Percentiles rank a stretch among this genome's conserved stretches.
Conservation (phyloP, 768 basidiomycete species). For the Multifurca ochricompacta region DNA sequence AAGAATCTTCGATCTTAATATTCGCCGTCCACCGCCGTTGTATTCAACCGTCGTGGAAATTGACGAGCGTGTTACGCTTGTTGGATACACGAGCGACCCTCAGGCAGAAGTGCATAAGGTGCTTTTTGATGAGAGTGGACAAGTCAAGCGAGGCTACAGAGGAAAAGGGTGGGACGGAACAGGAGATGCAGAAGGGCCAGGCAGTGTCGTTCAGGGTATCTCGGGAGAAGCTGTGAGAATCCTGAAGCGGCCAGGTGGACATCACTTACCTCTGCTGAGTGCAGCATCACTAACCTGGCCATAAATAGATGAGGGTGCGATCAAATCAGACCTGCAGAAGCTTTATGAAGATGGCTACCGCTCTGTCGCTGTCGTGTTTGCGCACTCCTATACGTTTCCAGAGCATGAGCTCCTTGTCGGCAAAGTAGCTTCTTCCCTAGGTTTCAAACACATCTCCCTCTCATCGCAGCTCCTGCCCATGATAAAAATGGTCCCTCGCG, state of each 20-base stretch:
- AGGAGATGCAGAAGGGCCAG: constrained; percentile 68
- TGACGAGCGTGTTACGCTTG: constrained; percentile 90
- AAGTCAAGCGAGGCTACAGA: constrained; percentile 56
- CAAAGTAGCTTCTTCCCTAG: constrained; percentile 62
- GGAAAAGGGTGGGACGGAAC: constrained; percentile 71
- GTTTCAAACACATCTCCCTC: constrained; percentile 87
- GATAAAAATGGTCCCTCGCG: constrained; percentile 94
- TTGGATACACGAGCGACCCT: constrained; percentile 90
- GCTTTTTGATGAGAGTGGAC: constrained; percentile 67
- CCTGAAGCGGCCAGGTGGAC: constrained; percentile 58
- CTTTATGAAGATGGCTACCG: constrained; percentile 80
- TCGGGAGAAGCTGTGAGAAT: constrained; percentile 89
- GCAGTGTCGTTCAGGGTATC: constrained; percentile 71
- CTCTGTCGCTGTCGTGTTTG: constrained; percentile 81
- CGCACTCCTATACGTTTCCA: constrained; percentile 89
- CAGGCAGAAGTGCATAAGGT: constrained; percentile 67
- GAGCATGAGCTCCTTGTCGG: constrained; percentile 76
- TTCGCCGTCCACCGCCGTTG: constrained; percentile 65
- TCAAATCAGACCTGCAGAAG: constrained; percentile 54
- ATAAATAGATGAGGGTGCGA: constrained; percentile 40
- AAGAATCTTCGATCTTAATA: constrained; percentile 90
- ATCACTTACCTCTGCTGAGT: background rate
- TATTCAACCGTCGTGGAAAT: constrained; percentile 71
- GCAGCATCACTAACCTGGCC: constrained; percentile 7
- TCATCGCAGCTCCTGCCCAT: constrained; percentile 84